Conservation (phyloP, 2,329 filamentous ascomycete genomes). For the Elsinoe batatas region DNA sequence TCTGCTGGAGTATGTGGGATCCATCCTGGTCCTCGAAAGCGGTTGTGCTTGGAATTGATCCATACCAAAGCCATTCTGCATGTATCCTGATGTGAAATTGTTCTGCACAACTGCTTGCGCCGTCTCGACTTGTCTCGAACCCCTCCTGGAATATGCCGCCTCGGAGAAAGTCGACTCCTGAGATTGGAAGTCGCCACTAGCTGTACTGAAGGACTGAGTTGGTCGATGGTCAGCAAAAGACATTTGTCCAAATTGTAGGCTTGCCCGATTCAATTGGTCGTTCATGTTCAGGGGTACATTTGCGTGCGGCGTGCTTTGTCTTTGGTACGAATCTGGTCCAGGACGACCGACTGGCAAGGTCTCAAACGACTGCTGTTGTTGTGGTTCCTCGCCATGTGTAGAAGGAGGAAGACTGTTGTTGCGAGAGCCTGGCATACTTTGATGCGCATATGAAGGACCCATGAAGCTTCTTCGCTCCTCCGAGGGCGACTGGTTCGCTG, state of each 20-base stretch:
- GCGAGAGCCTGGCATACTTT: constrained; percentile 39
- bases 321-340: background rate
- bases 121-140: constrained; percentile 4
- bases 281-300: constrained; percentile 3
- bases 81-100: background rate
- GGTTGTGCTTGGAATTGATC: background rate
- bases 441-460: constrained; percentile 26
- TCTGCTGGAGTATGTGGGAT: constrained; percentile 1
- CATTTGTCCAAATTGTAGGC: constrained; percentile 18
- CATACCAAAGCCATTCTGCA: background rate
- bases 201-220: constrained; percentile 1
- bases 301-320: constrained; percentile 12
- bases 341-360: constrained; percentile 4
- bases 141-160: background rate
- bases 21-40: background rate
- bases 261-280: constrained; percentile 12
- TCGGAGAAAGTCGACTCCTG: background rate
- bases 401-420: constrained; percentile 49
- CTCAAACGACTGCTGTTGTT: constrained; percentile 25
- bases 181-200: constrained; percentile 5
- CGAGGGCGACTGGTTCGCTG: constrained; percentile 14
- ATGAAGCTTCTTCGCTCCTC: constrained; percentile 19
- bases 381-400: constrained; percentile 37
- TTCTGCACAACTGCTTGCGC: background rate
- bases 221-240: constrained; percentile 34